Base-by-base conservation (phyloP, 1,284 basidiomycete genomes). In the Pseudozyma sp. region DNA sequence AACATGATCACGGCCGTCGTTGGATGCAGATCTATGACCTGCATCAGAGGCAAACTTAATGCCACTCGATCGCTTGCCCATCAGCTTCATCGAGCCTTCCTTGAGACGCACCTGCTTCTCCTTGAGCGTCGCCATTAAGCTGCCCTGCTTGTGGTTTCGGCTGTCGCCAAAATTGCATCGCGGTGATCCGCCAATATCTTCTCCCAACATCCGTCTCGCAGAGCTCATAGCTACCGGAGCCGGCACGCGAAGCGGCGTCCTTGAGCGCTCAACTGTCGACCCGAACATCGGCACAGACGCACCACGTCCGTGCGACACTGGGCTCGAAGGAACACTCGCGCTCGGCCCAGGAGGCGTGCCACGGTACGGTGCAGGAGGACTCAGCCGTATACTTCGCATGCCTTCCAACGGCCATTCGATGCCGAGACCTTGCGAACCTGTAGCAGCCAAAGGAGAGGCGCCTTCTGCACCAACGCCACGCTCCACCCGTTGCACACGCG, bases 121-220 rank as follows among this genome's bases (percentile, higher is more conserved):
- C 56, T 64, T 69, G 39, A 69, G 49, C 30, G 67, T 69, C 40
- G 67, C 67, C 61, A 69, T 64, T 61, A 69, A 48, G 57, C 61
- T 69, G 45, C 34, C 37, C 17, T 53, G 45, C 50, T 37, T 63
- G 35, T 30, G 14, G 5, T 24, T 11, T 29, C 45, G 40, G 44
- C 33, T 29, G 5, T 68, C 60, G 1, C n/a, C 43, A 1, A 34
- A n/a, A 1, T 13, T 49, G 44, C 54, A 35, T 24, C 52, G 49
- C 1, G 61, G 67, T n/a, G 60, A 64, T 16, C 61, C 61, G 11
- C 60, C 61, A 30, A 64, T 63, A 24, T 53, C 55, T 2, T 50
- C 44, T 7, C 44, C 45, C 10, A 47, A 17, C 13, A 29, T 8
- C 5, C 45, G 54, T 33, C 34, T 42, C 3, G 10, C 30, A 2